Conservation (phyloP, 495 filamentous ascomycete species). For the Hypoxylon cercidicola region DNA sequence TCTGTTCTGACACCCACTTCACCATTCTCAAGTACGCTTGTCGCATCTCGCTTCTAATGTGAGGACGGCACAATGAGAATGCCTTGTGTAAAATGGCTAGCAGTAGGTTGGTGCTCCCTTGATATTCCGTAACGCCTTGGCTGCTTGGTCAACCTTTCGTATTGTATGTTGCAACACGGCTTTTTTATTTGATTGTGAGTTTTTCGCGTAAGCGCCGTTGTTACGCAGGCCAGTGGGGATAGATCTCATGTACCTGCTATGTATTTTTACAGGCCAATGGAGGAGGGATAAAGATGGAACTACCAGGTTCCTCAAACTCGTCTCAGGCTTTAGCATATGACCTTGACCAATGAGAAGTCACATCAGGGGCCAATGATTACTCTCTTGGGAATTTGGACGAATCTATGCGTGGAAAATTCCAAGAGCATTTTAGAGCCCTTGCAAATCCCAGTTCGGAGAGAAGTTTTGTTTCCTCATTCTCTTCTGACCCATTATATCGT, state of each 20-base stretch:
- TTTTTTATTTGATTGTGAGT: neutral
- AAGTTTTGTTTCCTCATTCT: too few relatives aligned
- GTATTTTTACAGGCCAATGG: conserved; percentile 7
- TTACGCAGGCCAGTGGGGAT: too few relatives aligned
- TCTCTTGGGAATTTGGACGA: conserved; percentile 39
- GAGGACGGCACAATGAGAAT: neutral
- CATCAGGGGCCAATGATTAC: conserved; percentile 29
- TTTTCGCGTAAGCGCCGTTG: conserved; percentile 1
- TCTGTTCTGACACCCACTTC: neutral
- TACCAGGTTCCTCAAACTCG: conserved; percentile 38
- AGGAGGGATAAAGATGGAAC: conserved; percentile 9
- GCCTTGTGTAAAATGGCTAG: neutral
- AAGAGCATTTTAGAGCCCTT: too few relatives aligned
- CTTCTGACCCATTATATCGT: too few relatives aligned
- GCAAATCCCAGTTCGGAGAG: too few relatives aligned
- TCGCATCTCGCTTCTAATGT: conserved; percentile 1
- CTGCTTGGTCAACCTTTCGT: too few relatives aligned
- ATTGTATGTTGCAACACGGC: neutral
- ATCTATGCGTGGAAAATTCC: conserved; percentile 11
- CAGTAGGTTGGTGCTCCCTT: neutral
- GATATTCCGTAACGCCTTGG: neutral
- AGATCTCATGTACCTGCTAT: neutral
- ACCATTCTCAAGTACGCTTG: neutral
- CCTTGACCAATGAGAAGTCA: conserved; percentile 33
- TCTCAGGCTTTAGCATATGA: conserved; percentile 18